phyloP scores from a whole-genome alignment of 345 rosid genomes.

The Brassica napus region DNA sequence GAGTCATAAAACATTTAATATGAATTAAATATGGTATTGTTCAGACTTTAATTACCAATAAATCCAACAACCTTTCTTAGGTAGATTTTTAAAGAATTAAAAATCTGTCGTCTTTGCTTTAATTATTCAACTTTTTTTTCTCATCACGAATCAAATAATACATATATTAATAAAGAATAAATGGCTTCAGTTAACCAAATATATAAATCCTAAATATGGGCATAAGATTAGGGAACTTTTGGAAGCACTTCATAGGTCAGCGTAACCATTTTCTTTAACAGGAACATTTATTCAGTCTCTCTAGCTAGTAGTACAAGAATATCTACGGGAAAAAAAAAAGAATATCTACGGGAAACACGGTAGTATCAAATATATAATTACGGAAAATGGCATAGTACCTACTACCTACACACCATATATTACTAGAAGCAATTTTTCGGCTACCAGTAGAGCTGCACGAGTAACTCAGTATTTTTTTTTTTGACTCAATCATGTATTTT shows the following conservation, averaged over 20 bases:
- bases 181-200: not conserved
- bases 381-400: not conserved
- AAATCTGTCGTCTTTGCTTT: not conserved
- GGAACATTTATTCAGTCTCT: not conserved
- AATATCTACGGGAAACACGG: not conserved
- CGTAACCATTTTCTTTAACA: conserved; percentile 15
- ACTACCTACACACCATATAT: not conserved
- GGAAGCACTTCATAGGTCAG: conserved; percentile 30
- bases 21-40: no score
- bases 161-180: not conserved
- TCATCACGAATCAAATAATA: no score
- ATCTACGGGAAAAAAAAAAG: not conserved
- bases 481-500: no score
- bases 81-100: no score
- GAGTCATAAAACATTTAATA: no score
- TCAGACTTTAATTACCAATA: no score
- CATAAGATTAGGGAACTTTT: conserved; percentile 34
- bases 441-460: not conserved
- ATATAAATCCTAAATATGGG: conserved; percentile 16
- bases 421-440: not conserved
- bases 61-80: no score
- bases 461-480: not conserved
- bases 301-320: not conserved
- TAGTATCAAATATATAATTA: not conserved
- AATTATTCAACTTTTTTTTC: not conserved